A percentile compares a stretch with the other conserved stretches of the same genome.
Evolutionary conservation across 139 green algal species (phyloP).

Genomic region (Volvox reticuliferus): DNA sequence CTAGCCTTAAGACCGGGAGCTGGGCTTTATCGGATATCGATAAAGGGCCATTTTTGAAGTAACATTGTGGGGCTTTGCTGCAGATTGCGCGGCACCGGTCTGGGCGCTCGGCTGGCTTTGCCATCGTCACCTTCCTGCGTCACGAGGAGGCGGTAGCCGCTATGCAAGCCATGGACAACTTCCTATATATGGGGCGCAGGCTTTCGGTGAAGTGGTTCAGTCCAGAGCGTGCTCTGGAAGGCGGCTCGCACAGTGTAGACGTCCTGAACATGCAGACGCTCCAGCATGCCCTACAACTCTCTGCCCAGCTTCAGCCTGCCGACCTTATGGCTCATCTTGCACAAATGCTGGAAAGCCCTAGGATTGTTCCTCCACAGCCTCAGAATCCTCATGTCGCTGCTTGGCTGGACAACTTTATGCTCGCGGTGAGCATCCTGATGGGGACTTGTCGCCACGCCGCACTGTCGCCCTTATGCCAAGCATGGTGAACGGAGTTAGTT

Average conservation of each 20-base stretch:
- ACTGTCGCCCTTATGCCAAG: background rate
- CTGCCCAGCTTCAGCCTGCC: background rate
- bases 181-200: slow-evolving; percentile 44
- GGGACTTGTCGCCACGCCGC: background rate
- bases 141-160: slow-evolving; percentile 36
- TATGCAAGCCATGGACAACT: slow-evolving; percentile 29
- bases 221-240: slow-evolving; percentile 44
- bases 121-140: slow-evolving; percentile 47
- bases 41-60: background rate
- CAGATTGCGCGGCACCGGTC: slow-evolving; percentile 49
- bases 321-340: slow-evolving; percentile 42
- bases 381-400: slow-evolving; percentile 24
- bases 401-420: slow-evolving; percentile 41
- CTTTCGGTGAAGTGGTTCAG: slow-evolving; percentile 48
- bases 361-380: background rate
- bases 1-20: background rate
- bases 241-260: background rate
- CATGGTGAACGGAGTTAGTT: background rate
- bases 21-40: background rate
- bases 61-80: background rate
- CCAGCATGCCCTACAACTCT: slow-evolving; percentile 12
- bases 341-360: slow-evolving; percentile 27
- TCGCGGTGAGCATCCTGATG: slow-evolving; percentile 23
- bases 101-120: slow-evolving; percentile 47
- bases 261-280: slow-evolving; percentile 36